Evolutionary conservation across 768 basidiomycete genomes (phyloP), one percentile per base, ranked within the genome.

Genomic region (Tricholoma sp.): DNA sequence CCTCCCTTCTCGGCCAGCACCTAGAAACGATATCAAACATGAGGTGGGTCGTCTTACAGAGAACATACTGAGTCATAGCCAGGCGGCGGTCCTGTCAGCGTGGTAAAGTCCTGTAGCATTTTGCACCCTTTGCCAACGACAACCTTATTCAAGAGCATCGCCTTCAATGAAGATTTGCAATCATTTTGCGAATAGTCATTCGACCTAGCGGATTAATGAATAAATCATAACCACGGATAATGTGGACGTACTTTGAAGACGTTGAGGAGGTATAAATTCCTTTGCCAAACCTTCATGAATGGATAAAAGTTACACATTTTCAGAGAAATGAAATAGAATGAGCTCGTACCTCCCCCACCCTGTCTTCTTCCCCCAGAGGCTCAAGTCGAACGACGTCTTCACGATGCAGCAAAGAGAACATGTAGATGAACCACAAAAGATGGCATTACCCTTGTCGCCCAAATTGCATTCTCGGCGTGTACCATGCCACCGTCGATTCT

Each of bases 241-340:
- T 34, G 32, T 16, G 5, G 3, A 59, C 79, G 57, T 55, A 83
- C 79, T 88, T 88, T 6, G 86, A 88, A n/a, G 87, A 87, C 1
- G 86, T 88, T n/a, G 84, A 84, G 5, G 85, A 86, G 1, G 86
- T 87, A 65, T 88, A 88, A 41, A 88, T 84, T 22, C 86, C 86
- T 35, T 80, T 80, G 22, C 86, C 86, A 51, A 88, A 87, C 58
- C 85, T 86, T 50, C 16, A 8, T 16, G 46, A 24, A 14, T n/a
- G 12, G 60, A 12, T 32, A 29, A 8, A 43, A 31, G 53, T 60
- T 12, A 32, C 18, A 21, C 51, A 2, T 37, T 58, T 65, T 51
- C 57, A 31, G n/a, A n/a, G 50, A 43, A 27, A 47, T 32, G 18
- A 39, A 6, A 29, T 4, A 18, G 16, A 47, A 57, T 2, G 5